Conservation (phyloP, 176 grass and related monocot genomes). For the Guadua angustifolia region DNA sequence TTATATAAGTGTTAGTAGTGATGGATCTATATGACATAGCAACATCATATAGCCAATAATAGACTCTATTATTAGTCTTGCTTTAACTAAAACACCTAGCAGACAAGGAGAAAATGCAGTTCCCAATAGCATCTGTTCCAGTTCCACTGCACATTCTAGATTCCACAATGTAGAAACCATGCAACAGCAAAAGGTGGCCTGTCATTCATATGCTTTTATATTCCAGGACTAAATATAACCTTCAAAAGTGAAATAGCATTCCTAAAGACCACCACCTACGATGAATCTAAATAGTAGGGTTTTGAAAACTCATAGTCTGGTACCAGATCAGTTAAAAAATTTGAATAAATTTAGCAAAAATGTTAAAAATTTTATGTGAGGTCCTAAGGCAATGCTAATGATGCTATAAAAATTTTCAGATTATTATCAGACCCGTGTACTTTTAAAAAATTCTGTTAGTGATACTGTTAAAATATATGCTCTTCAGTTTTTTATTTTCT, state of each 20-base stretch:
- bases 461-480: no score
- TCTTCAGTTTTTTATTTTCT: no score
- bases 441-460: no score
- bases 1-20: no score
- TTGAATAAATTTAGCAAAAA: no score
- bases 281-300: neutral
- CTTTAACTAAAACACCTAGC: neutral
- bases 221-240: neutral
- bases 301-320: neutral
- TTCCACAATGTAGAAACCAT: constrained; percentile 13
- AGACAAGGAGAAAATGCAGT: neutral
- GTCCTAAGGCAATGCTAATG: no score
- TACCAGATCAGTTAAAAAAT: neutral
- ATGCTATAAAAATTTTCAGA: no score
- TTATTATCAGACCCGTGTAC: no score
- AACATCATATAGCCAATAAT: no score
- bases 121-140: neutral
- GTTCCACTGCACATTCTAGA: neutral
- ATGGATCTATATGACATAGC: no score
- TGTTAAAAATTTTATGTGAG: no score
- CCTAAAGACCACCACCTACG: neutral
- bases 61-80: no score
- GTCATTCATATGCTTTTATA: neutral
- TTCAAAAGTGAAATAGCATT: constrained; percentile 2
- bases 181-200: neutral